Percentiles rank a stretch among this genome's conserved stretches.
Conservation (phyloP, 164 flowering plant genomes). For the Tetrastigma voinierianum region DNA sequence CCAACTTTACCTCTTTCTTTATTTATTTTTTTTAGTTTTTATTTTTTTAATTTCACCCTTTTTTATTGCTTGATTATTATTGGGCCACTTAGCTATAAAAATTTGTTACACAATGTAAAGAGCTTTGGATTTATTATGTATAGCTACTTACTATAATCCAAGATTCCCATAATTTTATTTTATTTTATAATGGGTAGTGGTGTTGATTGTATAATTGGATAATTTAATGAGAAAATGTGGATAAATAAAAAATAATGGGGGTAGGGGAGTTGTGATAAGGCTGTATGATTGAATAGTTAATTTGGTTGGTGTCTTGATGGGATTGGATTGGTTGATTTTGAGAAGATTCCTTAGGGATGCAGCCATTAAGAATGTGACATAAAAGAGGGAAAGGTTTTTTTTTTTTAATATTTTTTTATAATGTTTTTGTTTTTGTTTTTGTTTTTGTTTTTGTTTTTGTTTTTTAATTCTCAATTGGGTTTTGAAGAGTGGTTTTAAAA, state of each 20-base stretch:
- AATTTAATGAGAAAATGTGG: too few relatives aligned
- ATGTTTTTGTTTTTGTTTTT: too few relatives aligned
- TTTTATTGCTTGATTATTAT: not conserved
- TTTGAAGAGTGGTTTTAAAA: too few relatives aligned
- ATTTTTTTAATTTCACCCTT: not conserved
- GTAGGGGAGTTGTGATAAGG: constrained; percentile 11
- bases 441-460: too few relatives aligned
- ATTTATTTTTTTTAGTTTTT: too few relatives aligned
- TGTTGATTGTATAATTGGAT: too few relatives aligned
- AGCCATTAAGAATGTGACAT: constrained; percentile 12
- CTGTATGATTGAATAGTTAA: constrained; percentile 16
- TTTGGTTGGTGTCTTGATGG: constrained; percentile 8
- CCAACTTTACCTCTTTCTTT: not conserved
- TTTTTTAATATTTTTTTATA: too few relatives aligned
- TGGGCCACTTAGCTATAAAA: not conserved
- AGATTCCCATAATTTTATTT: not conserved
- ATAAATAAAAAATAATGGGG: constrained; percentile 9
- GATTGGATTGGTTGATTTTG: not conserved
- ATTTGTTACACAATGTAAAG: constrained; percentile 5
- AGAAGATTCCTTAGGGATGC: constrained; percentile 16
- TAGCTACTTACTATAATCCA: constrained; percentile 1
- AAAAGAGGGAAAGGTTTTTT: too few relatives aligned
- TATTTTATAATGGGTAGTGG: not conserved
- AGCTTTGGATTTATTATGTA: constrained; percentile 1
- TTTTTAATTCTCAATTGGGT: too few relatives aligned